Evolutionary conservation across 2,329 filamentous ascomycete species (phyloP).

Genomic region (Juglanconis juglandina): DNA sequence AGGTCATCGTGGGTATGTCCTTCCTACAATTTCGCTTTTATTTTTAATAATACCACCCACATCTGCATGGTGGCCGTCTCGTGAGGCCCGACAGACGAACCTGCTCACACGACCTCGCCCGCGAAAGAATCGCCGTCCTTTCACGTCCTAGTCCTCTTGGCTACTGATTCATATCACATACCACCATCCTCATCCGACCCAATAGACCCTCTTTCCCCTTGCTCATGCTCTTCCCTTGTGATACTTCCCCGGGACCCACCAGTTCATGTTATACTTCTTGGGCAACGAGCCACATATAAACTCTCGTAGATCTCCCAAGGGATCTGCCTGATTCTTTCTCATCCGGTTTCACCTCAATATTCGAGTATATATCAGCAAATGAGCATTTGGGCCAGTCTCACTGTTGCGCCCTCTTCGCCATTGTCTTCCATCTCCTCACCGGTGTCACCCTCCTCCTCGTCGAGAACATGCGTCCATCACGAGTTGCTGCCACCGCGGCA

Average conservation of each 20-base stretch:
- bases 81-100: conserved; percentile 10
- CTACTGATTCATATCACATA: conserved; percentile 1
- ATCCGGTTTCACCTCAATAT: not conserved
- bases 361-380: not conserved
- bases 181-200: conserved; percentile 13
- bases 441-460: not conserved
- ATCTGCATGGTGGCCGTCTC: conserved; percentile 15
- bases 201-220: not conserved
- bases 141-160: conserved; percentile 1
- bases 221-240: not conserved
- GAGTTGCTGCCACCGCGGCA: conserved; percentile 22
- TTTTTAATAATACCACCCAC: conserved; percentile 7
- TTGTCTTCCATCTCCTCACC: not conserved
- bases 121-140: not conserved
- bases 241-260: not conserved
- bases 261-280: conserved; percentile 1
- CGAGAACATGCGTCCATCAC: conserved; percentile 10
- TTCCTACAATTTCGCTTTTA: conserved; percentile 12
- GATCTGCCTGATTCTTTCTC: not conserved
- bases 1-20: not conserved
- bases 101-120: conserved; percentile 15
- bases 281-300: conserved; percentile 7
- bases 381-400: not conserved
- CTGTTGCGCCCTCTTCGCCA: not conserved
- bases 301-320: not conserved